Evolutionary conservation across 1,139 yeast genomes (phyloP), one percentile per base, ranked within the genome.

Genomic region (Saccharomyces hybrid): DNA sequence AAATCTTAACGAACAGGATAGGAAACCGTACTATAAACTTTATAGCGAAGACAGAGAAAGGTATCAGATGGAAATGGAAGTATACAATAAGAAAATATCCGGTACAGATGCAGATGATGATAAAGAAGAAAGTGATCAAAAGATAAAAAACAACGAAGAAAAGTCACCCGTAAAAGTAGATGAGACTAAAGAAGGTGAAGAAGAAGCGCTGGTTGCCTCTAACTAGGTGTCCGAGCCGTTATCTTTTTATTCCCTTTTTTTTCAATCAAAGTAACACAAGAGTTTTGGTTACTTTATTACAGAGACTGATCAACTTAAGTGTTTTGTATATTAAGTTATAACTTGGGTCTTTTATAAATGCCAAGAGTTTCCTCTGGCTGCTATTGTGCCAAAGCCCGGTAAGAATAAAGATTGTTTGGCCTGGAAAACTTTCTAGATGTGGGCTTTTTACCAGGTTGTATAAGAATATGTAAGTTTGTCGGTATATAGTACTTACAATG

Each of bases 31-130:
- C 69, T 84, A 83, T 64, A 84, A 85, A 58, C 70, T 86, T 55
- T 90, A 86, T 66, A 95, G 85, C 66, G 88, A 85, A 56, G 97
- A 89, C 62, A 83, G 86, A 65, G 78, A 79, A 54, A 80, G 95
- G 63, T 89, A 88, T 66, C 82, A 82, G 54, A 78, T 76, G 52
- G 96, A 89, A 66, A 83, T 88, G 86, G 80, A 76, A 49, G 81
- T 77, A 31, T 88, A 87, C 62, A 80, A 77, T 51, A 66, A 56
- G 55, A 65, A 64, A 34, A 27, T 46, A 46, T 24, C 21, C 9
- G 19, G 21, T 19, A 12, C 21, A 52, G 54, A 58, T 14, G 52
- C 63, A 8, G 58, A 57, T 31, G 62, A 51, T 7, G 57, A 53
- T 11, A 57, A 53, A n/a, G 47, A 42, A 31, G 54, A 50, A 19